Evolutionary conservation across 495 filamentous ascomycete species (phyloP).

Genomic region (Trypethelium eluteriae): DNA sequence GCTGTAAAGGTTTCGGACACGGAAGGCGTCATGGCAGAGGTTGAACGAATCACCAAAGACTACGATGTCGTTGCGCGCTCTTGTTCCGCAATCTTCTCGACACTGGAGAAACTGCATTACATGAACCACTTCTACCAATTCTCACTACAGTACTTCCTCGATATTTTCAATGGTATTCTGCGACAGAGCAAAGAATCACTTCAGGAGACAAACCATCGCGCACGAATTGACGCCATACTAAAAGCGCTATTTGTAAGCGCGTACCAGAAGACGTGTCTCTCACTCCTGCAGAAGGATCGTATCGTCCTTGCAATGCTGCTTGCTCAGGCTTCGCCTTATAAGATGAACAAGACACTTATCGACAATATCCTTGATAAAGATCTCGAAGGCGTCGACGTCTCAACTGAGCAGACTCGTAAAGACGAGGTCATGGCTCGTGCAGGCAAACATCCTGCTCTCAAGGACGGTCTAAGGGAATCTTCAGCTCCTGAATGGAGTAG

Average conservation of each 20-base stretch:
- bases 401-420: slow-evolving; percentile 44
- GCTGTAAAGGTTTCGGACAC: slow-evolving; percentile 93
- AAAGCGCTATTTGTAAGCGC: slow-evolving; percentile 81
- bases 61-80: slow-evolving; percentile 88
- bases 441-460: slow-evolving; percentile 63
- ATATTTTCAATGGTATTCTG: slow-evolving; percentile 92
- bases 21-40: slow-evolving; percentile 95
- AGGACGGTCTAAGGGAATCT: slow-evolving; percentile 57
- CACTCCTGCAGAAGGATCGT: slow-evolving; percentile 86
- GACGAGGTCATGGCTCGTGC: slow-evolving; percentile 64
- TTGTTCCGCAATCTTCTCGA: slow-evolving; percentile 93
- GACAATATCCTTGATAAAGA: slow-evolving; percentile 77
- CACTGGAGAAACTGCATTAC: slow-evolving; percentile 93
- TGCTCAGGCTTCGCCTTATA: slow-evolving; percentile 84
- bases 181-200: slow-evolving; percentile 68
- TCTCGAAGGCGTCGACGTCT: slow-evolving; percentile 70
- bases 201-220: slow-evolving; percentile 63
- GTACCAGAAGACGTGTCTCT: slow-evolving; percentile 87
- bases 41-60: slow-evolving; percentile 85
- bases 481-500: slow-evolving; percentile 61
- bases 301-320: slow-evolving; percentile 94
- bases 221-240: slow-evolving; percentile 78
- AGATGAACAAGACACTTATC: slow-evolving; percentile 83
- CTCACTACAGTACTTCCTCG: slow-evolving; percentile 93
- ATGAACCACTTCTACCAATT: slow-evolving; percentile 99